A percentile compares a stretch with the other conserved stretches of the same genome.
phyloP scores from a whole-genome alignment of 441 rosid genomes.

The Bocquillonia castaneifolia region DNA sequence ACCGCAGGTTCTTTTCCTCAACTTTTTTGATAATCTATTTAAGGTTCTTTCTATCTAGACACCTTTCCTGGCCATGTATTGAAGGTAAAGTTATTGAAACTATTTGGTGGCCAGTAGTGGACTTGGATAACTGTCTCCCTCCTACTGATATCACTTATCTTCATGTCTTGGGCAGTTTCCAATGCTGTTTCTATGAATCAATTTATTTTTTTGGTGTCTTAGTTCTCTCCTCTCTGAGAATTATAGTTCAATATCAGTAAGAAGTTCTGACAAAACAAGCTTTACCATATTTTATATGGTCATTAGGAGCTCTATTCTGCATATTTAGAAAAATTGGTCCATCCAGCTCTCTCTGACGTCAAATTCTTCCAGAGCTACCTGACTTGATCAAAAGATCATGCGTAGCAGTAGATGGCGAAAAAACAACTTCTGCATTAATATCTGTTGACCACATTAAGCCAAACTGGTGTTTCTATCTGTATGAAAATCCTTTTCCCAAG shows the following conservation, averaged over 20 bases:
- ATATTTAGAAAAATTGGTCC: not conserved
- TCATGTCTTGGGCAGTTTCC: not conserved
- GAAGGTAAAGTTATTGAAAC: not conserved
- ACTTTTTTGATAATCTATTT: not conserved
- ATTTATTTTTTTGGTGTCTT: not conserved
- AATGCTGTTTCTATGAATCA: not conserved
- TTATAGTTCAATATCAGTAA: not conserved
- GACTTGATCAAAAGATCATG: not conserved
- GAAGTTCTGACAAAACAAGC: not conserved
- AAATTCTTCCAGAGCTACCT: not conserved
- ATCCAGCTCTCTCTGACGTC: not conserved
- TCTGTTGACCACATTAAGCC: too few species aligned
- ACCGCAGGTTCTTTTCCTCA: not conserved
- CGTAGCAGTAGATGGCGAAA: not conserved
- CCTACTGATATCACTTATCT: not conserved
- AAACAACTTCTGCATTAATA: not conserved
- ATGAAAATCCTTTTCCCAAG: not conserved
- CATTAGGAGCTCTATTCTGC: not conserved
- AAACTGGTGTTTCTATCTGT: not conserved
- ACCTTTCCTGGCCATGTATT: not conserved
- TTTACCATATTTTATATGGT: not conserved
- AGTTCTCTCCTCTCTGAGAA: not conserved
- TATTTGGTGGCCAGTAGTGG: not conserved
- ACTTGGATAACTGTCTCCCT: not conserved
- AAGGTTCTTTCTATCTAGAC: not conserved